Conservation (phyloP, 2,329 filamentous ascomycete genomes). For the Diaporthe sp. region DNA sequence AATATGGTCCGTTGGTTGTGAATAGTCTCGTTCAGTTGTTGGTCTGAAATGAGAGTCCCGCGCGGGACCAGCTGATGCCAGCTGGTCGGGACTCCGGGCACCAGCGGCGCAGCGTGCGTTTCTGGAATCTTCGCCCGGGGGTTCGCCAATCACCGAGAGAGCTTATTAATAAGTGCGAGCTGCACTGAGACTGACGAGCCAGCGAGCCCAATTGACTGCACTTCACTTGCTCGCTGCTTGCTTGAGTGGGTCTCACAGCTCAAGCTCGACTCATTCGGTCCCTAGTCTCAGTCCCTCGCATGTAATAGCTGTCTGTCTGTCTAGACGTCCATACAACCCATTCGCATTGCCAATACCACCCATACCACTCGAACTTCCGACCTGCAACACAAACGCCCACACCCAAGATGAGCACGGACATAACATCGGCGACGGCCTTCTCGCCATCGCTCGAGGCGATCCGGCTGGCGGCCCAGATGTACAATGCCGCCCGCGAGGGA, state of each 20-base stretch:
- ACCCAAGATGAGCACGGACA: constrained; percentile 2
- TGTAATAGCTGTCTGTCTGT: neutral
- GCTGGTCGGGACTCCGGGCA: constrained; percentile 7
- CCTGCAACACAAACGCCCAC: too few relatives aligned
- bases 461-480: constrained; percentile 75
- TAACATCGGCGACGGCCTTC: constrained; percentile 23
- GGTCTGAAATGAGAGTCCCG: neutral
- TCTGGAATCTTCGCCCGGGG: constrained; percentile 29
- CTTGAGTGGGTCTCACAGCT: neutral
- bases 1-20: constrained; percentile 47
- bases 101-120: neutral
- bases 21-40: neutral
- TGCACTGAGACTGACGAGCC: neutral
- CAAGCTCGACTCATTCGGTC: neutral
- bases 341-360: constrained; percentile 3
- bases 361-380: neutral
- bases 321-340: neutral
- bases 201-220: neutral
- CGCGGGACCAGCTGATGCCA: constrained; percentile 50
- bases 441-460: constrained; percentile 73
- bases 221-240: neutral
- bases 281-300: neutral
- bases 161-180: constrained; percentile 28
- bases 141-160: constrained; percentile 21
- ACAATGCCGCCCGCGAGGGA: constrained; percentile 74